Percentiles rank a stretch among this genome's conserved stretches.
These are phyloP conservation scores for Grammothele lineata DNA, from an alignment of 768 basidiomycete species.

Conservation along the genomic window DNA sequence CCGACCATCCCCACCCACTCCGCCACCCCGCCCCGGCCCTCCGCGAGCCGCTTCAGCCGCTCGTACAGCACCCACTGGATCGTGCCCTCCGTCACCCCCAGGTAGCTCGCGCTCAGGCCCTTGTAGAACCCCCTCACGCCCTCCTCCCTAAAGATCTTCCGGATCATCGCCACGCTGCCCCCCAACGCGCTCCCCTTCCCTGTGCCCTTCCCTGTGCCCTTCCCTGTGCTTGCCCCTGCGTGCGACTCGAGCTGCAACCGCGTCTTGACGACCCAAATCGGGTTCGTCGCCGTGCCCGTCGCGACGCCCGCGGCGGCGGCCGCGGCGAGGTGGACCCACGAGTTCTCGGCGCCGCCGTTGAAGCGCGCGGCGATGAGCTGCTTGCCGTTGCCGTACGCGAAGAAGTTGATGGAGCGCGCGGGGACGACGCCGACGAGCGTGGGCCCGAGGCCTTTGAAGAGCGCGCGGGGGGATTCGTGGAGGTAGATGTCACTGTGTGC, in stretches of 20 bases:
- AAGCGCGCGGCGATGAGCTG: conserved; percentile 80
- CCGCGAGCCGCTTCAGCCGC: conserved; percentile 71
- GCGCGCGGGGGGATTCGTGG: conserved; percentile 80
- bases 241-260: conserved; percentile 66
- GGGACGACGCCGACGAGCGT: conserved; percentile 94
- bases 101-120: conserved; percentile 89
- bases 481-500: conserved; percentile 80
- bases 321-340: conserved; percentile 79
- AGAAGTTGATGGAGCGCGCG: conserved; percentile 96
- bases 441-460: conserved; percentile 94
- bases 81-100: conserved; percentile 93
- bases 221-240: conserved; percentile 12
- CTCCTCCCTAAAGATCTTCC: conserved; percentile 73
- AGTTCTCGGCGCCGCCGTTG: conserved; percentile 76
- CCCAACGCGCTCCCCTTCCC: conserved; percentile 31
- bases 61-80: conserved; percentile 99
- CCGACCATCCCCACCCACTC: conserved; percentile 84
- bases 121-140: conserved; percentile 91
- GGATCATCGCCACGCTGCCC: conserved; percentile 59
- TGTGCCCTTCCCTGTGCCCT: too few species aligned
- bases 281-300: conserved; percentile 91
- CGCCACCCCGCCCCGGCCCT: conserved; percentile 43
- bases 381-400: conserved; percentile 96
- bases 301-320: conserved; percentile 83
- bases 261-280: conserved; percentile 99